These are phyloP conservation scores for Syncephalis plumigaleata DNA, from an alignment of 371 early-diverging fungal genomes.

Conservation along the genomic window DNA sequence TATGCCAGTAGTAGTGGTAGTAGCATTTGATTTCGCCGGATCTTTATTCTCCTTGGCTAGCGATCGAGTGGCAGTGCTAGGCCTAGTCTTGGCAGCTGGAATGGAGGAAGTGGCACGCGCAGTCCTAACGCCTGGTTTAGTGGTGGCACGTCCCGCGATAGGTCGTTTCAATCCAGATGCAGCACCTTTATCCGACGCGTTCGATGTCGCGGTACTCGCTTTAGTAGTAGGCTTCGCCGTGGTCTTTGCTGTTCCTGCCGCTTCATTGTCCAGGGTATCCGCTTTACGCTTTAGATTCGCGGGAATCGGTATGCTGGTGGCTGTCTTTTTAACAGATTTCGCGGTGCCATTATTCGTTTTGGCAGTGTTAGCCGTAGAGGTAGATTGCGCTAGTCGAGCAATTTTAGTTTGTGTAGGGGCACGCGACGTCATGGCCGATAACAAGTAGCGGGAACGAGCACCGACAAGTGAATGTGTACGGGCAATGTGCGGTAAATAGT, in stretches of 20 bases:
- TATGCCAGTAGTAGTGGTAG: neutral
- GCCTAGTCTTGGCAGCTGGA: slow-evolving; percentile 1
- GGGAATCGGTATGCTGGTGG: neutral
- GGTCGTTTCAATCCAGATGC: neutral
- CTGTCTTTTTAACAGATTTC: neutral
- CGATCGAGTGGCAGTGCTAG: neutral
- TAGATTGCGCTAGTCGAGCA: too few species aligned
- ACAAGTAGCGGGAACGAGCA: too few species aligned
- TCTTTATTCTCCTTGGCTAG: neutral
- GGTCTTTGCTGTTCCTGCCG: slow-evolving; percentile 2
- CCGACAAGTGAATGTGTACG: too few species aligned
- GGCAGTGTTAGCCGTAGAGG: neutral
- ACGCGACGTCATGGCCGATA: too few species aligned
- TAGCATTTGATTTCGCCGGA: neutral
- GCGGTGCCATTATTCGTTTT: neutral
- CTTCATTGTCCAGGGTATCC: neutral
- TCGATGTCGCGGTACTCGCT: neutral
- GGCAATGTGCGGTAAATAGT: too few species aligned
- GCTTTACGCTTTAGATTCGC: neutral
- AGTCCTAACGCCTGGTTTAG: neutral
- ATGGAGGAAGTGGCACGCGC: slow-evolving; percentile 1
- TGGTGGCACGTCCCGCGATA: neutral
- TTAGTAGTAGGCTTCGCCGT: slow-evolving; percentile 5
- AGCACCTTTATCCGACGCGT: neutral
- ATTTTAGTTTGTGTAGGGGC: too few species aligned